These are phyloP conservation scores for Quercus tomentella DNA, from an alignment of 331 rosid genomes.

Conservation along the genomic window DNA sequence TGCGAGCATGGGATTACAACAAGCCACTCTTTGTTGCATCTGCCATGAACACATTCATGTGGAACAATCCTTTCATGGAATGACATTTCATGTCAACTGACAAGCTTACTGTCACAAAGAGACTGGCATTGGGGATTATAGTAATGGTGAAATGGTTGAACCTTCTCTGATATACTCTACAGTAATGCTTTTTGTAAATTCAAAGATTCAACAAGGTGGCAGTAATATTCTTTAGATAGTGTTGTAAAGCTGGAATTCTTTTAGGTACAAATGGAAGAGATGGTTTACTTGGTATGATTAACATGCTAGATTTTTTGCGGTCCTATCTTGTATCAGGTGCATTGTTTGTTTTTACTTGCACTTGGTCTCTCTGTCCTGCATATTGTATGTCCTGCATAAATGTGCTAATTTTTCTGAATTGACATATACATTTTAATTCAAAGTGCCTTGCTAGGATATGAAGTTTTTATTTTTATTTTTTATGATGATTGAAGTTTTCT, in stretches of 20 bases:
- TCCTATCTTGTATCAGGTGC: background rate
- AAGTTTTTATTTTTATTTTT: too few species aligned
- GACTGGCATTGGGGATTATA: conserved; percentile 49
- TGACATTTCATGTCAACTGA: conserved; percentile 52
- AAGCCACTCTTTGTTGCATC: conserved; percentile 83
- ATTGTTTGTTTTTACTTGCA: background rate
- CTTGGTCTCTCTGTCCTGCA: background rate
- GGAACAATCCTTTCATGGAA: conserved; percentile 79
- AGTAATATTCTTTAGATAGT: conserved; percentile 13
- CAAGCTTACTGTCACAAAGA: conserved; percentile 58
- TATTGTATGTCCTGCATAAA: background rate
- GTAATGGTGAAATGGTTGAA: conserved; percentile 73
- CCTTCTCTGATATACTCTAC: conserved; percentile 47
- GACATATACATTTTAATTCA: background rate
- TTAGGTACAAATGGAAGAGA: background rate
- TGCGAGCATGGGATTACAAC: conserved; percentile 84
- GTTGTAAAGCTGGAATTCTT: background rate
- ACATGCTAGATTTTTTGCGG: background rate
- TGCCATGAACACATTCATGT: conserved; percentile 69
- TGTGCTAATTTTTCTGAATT: background rate
- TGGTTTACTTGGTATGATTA: background rate
- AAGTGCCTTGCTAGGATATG: background rate
- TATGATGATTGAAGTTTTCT: too few species aligned
- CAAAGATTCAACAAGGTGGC: conserved; percentile 34
- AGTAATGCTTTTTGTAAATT: conserved; percentile 47